Conservation (phyloP, 352 stramenopile species). For the Nothophytophthora sp. region DNA sequence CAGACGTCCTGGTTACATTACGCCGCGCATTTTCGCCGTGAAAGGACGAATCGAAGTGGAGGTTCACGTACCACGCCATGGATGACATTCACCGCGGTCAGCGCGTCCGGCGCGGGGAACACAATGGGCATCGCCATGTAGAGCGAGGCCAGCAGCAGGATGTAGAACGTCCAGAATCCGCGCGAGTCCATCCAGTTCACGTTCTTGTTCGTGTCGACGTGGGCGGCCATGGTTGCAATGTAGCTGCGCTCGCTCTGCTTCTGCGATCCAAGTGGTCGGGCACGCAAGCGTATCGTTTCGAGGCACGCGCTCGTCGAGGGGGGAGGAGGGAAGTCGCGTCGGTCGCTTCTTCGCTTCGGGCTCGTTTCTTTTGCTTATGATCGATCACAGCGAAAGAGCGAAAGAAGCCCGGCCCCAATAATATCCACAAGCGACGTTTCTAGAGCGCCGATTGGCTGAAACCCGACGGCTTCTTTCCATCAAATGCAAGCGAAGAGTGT, state of each 20-base stretch:
- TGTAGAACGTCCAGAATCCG: constrained; percentile 90
- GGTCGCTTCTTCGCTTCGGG: constrained; percentile 19
- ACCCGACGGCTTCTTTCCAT: neutral
- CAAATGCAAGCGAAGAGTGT: constrained; percentile 1
- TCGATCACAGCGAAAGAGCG: constrained; percentile 9
- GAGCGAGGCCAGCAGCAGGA: constrained; percentile 68
- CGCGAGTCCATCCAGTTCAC: constrained; percentile 91
- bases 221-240: constrained; percentile 24
- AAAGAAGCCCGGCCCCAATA: constrained; percentile 3
- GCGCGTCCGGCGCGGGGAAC: constrained; percentile 65
- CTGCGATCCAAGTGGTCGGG: too few species aligned
- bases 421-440: neutral
- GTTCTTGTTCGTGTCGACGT: constrained; percentile 88
- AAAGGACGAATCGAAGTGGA: too few species aligned
- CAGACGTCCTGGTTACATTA: neutral
- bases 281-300: too few species aligned
- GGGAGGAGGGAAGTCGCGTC: constrained; percentile 3
- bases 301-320: neutral
- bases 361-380: constrained; percentile 24
- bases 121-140: constrained; percentile 84
- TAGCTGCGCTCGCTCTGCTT: neutral
- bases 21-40: too few species aligned
- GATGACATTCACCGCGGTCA: constrained; percentile 86
- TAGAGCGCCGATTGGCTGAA: constrained; percentile 18
- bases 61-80: constrained; percentile 83